Base-by-base conservation (phyloP, 306 rosid genomes). In the Hylodesmum podocarpum region DNA sequence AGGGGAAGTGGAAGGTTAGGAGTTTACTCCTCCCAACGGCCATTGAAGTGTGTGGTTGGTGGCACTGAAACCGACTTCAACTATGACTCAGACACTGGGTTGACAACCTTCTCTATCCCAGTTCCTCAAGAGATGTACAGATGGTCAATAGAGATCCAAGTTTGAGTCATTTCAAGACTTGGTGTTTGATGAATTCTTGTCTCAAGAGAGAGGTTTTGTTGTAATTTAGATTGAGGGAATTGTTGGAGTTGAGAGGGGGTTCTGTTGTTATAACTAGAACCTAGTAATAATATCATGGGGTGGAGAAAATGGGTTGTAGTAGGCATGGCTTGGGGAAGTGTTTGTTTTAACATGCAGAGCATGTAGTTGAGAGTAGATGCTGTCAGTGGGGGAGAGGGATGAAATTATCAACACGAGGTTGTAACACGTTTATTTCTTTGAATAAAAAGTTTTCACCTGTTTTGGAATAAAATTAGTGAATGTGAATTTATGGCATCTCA, bases 1-100 rank as follows among this genome's bases (percentile, higher is more conserved):
- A 84, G 96, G 73, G 99, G 98, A 63, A 86, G 86, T 14, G 98
- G 97, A 4, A 84, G 92, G 24, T 88, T 96, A 13, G 99, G 97
- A 19, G 84, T 81, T 1, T 96, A 92, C 87, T 87, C 83, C 13
- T 96, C 98, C 22, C 91, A 86, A 76, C 64, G 34, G 1, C 97
- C 97, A 0, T 62, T 81, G 16, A 86, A 80, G 71, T 96, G 94
- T 75, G 39, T 40, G 0, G 79, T 92, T 0, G 93, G 71, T 72
- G 84, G 82, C 5, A 28, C 27, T 11, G 89, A 83, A 65, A 83
- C 84, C 0, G 71, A 83, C 49, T 91, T 86, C 58, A 31, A 22
- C 51, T 86, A 91, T 50, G 91, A 96, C 57, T 31, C 64, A 0
- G 87, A 46, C 1, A 85, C 81, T 41, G 99, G 99, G 7, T 79